These are phyloP conservation scores for Gigaspora rosea DNA, from an alignment of 192 early-diverging fungal species.

Conservation along the genomic window DNA sequence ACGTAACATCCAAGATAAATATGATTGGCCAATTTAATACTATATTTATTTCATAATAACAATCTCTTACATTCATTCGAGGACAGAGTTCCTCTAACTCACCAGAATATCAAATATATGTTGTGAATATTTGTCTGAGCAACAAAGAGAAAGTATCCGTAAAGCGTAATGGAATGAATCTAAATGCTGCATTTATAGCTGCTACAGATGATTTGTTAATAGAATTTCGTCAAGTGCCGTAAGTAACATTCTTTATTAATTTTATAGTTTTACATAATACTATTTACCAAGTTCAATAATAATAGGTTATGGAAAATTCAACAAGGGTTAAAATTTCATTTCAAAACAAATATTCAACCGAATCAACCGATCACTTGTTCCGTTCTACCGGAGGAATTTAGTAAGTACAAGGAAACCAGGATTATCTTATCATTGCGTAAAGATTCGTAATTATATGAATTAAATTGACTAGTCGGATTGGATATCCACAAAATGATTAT, in stretches of 20 bases:
- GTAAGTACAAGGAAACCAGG: slow-evolving; percentile 12
- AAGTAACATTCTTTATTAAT: slow-evolving; percentile 3
- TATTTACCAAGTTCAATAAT: not conserved
- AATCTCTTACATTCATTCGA: not conserved
- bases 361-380: slow-evolving; percentile 31
- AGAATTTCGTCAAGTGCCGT: slow-evolving; percentile 39
- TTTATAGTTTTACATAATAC: not conserved
- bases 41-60: not conserved
- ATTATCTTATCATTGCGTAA: no score
- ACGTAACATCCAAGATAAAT: no score
- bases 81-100: not conserved
- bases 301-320: slow-evolving; percentile 32
- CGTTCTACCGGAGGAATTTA: slow-evolving; percentile 36
- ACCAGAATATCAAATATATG: not conserved
- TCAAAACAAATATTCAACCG: slow-evolving; percentile 22
- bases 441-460: no score
- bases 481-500: slow-evolving; percentile 30
- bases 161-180: slow-evolving; percentile 26
- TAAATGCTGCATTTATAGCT: slow-evolving; percentile 29
- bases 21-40: no score
- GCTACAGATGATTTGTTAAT: slow-evolving; percentile 27
- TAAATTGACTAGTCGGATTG: slow-evolving; percentile 33
- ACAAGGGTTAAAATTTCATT: slow-evolving; percentile 16
- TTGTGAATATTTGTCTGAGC: slow-evolving; percentile 14
- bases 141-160: not conserved